Percentiles rank a stretch among this genome's conserved stretches.
These are phyloP conservation scores for Dryas alaskensis DNA, from an alignment of 306 rosid species.

Conservation along the genomic window DNA sequence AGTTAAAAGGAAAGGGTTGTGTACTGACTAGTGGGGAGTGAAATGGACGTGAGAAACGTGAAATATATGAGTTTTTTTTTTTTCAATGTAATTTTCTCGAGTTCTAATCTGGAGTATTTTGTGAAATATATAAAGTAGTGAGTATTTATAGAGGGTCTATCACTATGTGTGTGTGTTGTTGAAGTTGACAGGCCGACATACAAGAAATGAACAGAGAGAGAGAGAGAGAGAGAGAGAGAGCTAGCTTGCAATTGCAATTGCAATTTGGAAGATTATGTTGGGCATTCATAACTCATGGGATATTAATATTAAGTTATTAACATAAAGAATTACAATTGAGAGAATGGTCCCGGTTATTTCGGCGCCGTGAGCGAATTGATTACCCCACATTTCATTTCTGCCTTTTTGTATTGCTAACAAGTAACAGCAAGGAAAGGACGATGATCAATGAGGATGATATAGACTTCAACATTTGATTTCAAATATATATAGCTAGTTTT, in stretches of 20 bases:
- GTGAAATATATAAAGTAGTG: no score
- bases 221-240: no score
- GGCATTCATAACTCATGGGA: conserved; percentile 24
- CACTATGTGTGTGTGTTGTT: not conserved
- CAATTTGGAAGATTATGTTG: not conserved
- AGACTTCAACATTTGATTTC: not conserved
- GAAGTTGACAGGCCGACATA: conserved; percentile 25
- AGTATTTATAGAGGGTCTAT: no score
- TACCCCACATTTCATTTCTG: not conserved
- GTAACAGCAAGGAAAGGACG: not conserved
- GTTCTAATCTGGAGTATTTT: no score
- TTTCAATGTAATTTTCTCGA: not conserved
- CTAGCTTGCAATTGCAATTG: no score
- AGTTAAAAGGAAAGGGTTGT: conserved; percentile 5
- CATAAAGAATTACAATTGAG: not conserved
- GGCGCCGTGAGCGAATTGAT: conserved; percentile 43
- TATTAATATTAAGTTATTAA: not conserved
- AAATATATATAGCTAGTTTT: no score
- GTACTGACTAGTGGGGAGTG: conserved; percentile 10
- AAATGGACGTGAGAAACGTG: conserved; percentile 62
- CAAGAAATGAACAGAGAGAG: not conserved
- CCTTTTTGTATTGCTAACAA: not conserved
- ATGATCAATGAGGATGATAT: conserved; percentile 1
- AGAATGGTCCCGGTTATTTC: conserved; percentile 31
- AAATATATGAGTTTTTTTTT: conserved; percentile 30